Conservation (phyloP, 208 protist species). For the Crithidia acanthocephali region DNA sequence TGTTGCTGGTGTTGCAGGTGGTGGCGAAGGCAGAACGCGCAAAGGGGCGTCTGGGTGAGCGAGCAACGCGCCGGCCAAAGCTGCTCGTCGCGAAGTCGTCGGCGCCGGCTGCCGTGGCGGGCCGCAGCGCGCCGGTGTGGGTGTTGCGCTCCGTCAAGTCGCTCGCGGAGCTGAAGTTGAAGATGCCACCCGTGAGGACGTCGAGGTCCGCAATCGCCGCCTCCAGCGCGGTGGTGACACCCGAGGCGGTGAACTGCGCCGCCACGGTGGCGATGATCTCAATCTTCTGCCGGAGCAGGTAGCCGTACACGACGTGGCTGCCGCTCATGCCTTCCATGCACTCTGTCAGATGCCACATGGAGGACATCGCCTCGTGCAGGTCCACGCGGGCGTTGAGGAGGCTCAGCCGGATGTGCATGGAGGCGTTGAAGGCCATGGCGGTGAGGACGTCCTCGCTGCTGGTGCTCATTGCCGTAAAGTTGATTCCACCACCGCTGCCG, state of each 20-base stretch:
- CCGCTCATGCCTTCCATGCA: slow-evolving; percentile 38
- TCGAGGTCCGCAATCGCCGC: slow-evolving; percentile 41
- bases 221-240: slow-evolving; percentile 39
- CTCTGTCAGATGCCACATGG: slow-evolving; percentile 45
- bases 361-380: slow-evolving; percentile 41
- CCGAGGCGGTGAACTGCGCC: slow-evolving; percentile 33
- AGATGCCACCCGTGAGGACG: slow-evolving; percentile 40
- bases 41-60: background rate
- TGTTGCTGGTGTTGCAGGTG: background rate
- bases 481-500: background rate
- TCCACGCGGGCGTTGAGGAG: slow-evolving; percentile 42
- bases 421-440: slow-evolving; percentile 28
- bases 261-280: slow-evolving; percentile 39
- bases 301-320: slow-evolving; percentile 38
- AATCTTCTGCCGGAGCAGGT: slow-evolving; percentile 40
- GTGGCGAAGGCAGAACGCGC: background rate
- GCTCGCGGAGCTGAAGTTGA: slow-evolving; percentile 22
- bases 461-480: background rate
- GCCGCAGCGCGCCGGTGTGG: background rate
- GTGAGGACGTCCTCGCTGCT: slow-evolving; percentile 32
- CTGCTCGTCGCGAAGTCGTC: background rate
- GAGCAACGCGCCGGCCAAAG: background rate
- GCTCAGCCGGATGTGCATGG: slow-evolving; percentile 34
- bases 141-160: background rate
- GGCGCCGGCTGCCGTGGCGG: background rate